These are phyloP conservation scores for Oidiodendron maius DNA, from an alignment of 495 filamentous ascomycete species.

Conservation along the genomic window DNA sequence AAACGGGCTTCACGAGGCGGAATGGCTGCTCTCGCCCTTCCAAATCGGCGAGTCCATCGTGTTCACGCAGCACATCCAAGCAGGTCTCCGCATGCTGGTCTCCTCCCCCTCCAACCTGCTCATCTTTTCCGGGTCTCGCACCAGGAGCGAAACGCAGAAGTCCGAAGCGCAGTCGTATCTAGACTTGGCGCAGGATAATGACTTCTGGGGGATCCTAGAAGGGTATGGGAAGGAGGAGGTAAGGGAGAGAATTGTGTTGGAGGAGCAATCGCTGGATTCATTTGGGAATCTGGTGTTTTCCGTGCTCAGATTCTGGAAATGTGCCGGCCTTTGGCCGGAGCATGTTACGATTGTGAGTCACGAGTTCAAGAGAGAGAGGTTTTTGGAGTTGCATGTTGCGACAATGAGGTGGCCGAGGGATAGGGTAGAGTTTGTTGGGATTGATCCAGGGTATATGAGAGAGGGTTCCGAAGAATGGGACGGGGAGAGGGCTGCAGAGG, in stretches of 20 bases:
- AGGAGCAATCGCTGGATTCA: conserved; percentile 69
- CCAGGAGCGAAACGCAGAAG: conserved; percentile 46
- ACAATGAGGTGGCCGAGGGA: conserved; percentile 52
- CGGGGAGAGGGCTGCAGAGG: conserved; percentile 18
- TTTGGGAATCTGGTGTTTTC: conserved; percentile 75
- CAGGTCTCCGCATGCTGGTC: conserved; percentile 43
- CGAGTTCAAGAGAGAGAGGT: conserved; percentile 63
- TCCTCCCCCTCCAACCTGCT: conserved; percentile 23
- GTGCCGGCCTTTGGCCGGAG: conserved; percentile 40
- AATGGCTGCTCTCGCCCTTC: conserved; percentile 71
- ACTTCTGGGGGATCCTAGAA: conserved; percentile 34
- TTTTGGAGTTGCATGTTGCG: conserved; percentile 61
- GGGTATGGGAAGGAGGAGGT: background rate
- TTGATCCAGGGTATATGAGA: conserved; percentile 55
- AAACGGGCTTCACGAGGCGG: conserved; percentile 49
- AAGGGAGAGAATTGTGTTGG: conserved; percentile 39
- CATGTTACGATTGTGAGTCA: conserved; percentile 66
- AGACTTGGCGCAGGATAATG: conserved; percentile 37
- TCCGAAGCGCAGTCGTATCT: conserved; percentile 67
- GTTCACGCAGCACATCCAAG: conserved; percentile 63
- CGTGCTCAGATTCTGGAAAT: conserved; percentile 47
- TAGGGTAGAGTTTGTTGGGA: conserved; percentile 50
- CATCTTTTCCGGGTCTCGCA: conserved; percentile 49
- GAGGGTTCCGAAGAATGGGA: conserved; percentile 18
- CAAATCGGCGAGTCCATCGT: conserved; percentile 68